Conservation (phyloP, 495 filamentous ascomycete genomes). For the Diplogelasinospora grovesii region DNA sequence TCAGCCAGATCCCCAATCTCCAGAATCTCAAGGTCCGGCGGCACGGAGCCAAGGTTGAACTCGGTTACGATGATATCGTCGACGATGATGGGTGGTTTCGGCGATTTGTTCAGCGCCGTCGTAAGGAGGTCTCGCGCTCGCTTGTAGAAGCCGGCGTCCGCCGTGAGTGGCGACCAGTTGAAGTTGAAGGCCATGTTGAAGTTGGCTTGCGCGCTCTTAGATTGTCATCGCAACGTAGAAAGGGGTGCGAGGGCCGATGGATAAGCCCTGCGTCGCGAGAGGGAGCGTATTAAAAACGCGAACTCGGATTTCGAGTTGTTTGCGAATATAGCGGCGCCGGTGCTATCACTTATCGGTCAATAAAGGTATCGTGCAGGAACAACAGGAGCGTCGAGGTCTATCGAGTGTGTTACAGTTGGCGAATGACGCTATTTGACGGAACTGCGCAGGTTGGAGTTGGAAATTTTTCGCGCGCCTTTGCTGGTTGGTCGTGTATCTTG, state of each 20-base stretch:
- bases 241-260: constrained; percentile 8
- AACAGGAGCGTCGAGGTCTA: too few relatives aligned
- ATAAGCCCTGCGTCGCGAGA: constrained; percentile 12
- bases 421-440: too few relatives aligned
- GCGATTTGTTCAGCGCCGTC: constrained; percentile 91
- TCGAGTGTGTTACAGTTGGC: too few relatives aligned
- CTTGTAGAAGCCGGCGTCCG: constrained; percentile 83
- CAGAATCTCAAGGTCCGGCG: constrained; percentile 89
- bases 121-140: constrained; percentile 92
- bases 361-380: too few relatives aligned
- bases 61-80: constrained; percentile 98
- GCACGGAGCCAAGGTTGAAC: constrained; percentile 87
- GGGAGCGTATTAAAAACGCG: constrained; percentile 4
- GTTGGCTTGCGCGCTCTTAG: constrained; percentile 27
- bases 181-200: constrained; percentile 96
- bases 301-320: not conserved
- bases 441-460: too few relatives aligned
- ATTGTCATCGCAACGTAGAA: constrained; percentile 23
- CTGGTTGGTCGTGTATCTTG: too few relatives aligned
- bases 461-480: too few relatives aligned
- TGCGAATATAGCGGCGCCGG: too few relatives aligned
- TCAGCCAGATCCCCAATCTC: constrained; percentile 96
- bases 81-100: constrained; percentile 97
- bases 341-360: too few relatives aligned
- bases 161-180: constrained; percentile 99